These are phyloP conservation scores for Aspergillus funiculosus DNA, from an alignment of 495 filamentous ascomycete species.

Conservation along the genomic window DNA sequence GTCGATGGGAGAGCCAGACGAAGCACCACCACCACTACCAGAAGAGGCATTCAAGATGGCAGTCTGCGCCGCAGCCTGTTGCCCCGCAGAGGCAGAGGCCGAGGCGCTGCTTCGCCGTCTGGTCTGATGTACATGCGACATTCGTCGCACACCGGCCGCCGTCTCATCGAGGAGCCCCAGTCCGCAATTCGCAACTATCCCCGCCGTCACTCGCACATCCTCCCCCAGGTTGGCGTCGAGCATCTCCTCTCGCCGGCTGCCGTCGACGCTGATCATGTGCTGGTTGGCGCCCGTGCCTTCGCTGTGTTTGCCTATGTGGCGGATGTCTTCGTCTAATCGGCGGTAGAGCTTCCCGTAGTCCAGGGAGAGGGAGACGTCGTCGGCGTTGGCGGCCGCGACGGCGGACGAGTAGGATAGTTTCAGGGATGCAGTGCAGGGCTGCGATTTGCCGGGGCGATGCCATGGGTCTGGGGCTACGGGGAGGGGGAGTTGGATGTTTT, in stretches of 20 bases:
- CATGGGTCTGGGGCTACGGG: constrained; percentile 42
- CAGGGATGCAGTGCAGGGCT: constrained; percentile 41
- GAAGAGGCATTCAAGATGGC: constrained; percentile 8
- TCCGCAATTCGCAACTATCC: constrained; percentile 34
- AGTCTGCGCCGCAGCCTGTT: constrained; percentile 10
- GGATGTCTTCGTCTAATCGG: constrained; percentile 36
- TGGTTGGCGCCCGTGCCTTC: constrained; percentile 17
- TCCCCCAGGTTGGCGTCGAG: constrained; percentile 25
- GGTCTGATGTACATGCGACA: constrained; percentile 33
- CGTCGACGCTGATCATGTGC: constrained; percentile 29
- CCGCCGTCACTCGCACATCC: constrained; percentile 36
- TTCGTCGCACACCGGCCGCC: constrained; percentile 36
- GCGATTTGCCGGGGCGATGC: constrained; percentile 40
- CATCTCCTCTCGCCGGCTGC: constrained; percentile 32
- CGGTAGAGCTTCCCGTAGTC: constrained; percentile 48
- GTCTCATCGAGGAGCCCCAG: constrained; percentile 40
- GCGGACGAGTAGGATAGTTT: constrained; percentile 43
- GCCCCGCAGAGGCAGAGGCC: constrained; percentile 1
- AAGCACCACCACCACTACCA: constrained; percentile 1
- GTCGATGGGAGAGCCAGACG: constrained; percentile 23
- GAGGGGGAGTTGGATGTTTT: constrained; percentile 40
- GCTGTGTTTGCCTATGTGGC: constrained; percentile 25
- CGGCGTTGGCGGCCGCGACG: constrained; percentile 35
- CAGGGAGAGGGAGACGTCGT: constrained; percentile 42
- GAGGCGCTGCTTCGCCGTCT: constrained; percentile 28